These are phyloP conservation scores for Dendrothele bispora DNA, from an alignment of 768 basidiomycete species.

Conservation along the genomic window DNA sequence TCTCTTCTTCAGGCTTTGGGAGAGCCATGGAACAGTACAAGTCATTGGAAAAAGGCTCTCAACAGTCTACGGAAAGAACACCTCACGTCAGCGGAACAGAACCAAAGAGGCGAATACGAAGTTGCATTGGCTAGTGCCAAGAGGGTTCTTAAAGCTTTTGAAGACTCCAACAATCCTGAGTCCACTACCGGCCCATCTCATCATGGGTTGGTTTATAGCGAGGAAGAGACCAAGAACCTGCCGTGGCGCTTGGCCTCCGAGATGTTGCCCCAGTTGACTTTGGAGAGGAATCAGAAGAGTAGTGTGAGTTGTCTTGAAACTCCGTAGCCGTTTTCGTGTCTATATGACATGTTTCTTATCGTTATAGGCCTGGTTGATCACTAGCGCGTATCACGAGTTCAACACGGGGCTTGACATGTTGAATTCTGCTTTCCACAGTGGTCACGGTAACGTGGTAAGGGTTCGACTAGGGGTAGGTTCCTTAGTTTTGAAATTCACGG, in stretches of 20 bases:
- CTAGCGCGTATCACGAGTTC: not conserved
- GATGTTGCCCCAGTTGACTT: not conserved
- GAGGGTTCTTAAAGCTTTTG: not conserved
- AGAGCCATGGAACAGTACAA: not conserved
- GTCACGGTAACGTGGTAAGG: too few relatives aligned
- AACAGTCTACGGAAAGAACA: not conserved
- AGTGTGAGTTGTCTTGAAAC: not conserved
- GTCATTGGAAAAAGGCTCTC: not conserved
- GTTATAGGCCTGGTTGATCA: constrained; percentile 1
- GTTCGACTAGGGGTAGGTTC: too few relatives aligned
- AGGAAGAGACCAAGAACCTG: not conserved
- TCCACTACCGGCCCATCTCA: too few relatives aligned
- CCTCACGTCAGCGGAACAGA: not conserved
- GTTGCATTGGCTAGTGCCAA: not conserved
- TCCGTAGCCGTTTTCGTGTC: not conserved
- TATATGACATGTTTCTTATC: not conserved
- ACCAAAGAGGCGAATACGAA: not conserved
- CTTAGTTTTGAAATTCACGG: too few relatives aligned
- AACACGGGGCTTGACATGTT: not conserved
- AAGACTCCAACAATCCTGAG: not conserved
- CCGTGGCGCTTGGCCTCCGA: not conserved
- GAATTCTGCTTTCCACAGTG: not conserved
- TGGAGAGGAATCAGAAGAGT: not conserved
- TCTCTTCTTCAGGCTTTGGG: not conserved
- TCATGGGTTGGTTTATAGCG: too few relatives aligned